phyloP scores from a whole-genome alignment of 2,329 filamentous ascomycete species.

The Tolypocladium cylindrosporum region DNA sequence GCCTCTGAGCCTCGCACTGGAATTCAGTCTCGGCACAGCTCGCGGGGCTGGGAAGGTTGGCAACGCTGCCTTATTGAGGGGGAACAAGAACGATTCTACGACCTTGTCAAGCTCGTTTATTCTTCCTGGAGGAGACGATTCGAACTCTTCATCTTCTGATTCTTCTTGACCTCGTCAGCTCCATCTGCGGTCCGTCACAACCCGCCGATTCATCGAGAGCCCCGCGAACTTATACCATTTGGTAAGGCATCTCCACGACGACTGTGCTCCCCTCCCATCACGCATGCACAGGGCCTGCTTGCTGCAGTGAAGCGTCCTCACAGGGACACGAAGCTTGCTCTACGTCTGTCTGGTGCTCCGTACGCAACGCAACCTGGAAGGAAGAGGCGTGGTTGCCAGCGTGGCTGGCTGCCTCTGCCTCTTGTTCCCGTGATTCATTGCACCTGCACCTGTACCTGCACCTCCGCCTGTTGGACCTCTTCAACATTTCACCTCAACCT shows the following conservation, averaged over 20 bases:
- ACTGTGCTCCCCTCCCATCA: not conserved
- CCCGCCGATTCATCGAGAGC: not conserved
- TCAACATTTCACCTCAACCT: not conserved
- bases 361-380: not conserved
- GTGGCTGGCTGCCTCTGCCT: not conserved
- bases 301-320: not conserved
- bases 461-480: not conserved
- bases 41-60: slow-evolving; percentile 7
- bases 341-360: no score
- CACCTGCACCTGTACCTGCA: not conserved
- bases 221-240: not conserved
- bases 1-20: slow-evolving; percentile 9
- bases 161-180: not conserved
- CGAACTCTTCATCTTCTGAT: not conserved
- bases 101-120: not conserved
- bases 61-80: not conserved
- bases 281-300: not conserved
- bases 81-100: not conserved
- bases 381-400: not conserved
- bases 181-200: not conserved
- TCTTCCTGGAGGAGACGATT: not conserved
- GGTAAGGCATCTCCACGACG: not conserved
- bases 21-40: slow-evolving; percentile 12
- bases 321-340: not conserved
- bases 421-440: not conserved